Evolutionary conservation across 768 basidiomycete species (phyloP).

Genomic region (Clitopilus passeckerianus): DNA sequence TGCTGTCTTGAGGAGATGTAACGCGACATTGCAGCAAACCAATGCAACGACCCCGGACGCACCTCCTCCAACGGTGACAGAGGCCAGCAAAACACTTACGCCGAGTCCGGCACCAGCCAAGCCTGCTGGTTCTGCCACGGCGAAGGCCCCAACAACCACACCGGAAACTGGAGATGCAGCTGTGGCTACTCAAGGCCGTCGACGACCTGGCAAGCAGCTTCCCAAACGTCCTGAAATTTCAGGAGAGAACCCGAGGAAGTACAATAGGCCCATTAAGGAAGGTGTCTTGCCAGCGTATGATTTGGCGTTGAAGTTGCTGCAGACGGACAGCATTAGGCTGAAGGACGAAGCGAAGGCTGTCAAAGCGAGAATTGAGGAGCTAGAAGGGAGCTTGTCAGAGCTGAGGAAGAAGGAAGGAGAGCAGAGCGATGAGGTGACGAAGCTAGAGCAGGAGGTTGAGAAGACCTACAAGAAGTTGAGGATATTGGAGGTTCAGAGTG

Average conservation of each 20-base stretch:
- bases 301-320: slow-evolving; percentile 70
- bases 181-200: slow-evolving; percentile 20
- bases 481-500: slow-evolving; percentile 73
- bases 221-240: slow-evolving; percentile 48
- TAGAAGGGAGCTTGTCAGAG: slow-evolving; percentile 18
- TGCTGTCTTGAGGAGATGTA: slow-evolving; percentile 14
- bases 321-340: slow-evolving; percentile 50
- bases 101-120: background rate
- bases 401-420: slow-evolving; percentile 15
- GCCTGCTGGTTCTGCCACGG: slow-evolving; percentile 1
- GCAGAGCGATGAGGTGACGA: slow-evolving; percentile 21
- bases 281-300: slow-evolving; percentile 81
- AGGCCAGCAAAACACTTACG: background rate
- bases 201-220: slow-evolving; percentile 19
- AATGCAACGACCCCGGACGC: background rate
- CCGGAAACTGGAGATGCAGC: slow-evolving; percentile 6
- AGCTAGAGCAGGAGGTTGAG: slow-evolving; percentile 33
- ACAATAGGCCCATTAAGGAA: slow-evolving; percentile 56
- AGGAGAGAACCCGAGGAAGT: slow-evolving; percentile 47
- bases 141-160: slow-evolving; percentile 1
- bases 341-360: slow-evolving; percentile 39
- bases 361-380: slow-evolving; percentile 18
- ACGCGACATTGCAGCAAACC: slow-evolving; percentile 15
- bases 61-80: slow-evolving; percentile 5
- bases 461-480: slow-evolving; percentile 41